These are phyloP conservation scores for Solanum acaule DNA, from an alignment of 257 asterid species.

Conservation along the genomic window DNA sequence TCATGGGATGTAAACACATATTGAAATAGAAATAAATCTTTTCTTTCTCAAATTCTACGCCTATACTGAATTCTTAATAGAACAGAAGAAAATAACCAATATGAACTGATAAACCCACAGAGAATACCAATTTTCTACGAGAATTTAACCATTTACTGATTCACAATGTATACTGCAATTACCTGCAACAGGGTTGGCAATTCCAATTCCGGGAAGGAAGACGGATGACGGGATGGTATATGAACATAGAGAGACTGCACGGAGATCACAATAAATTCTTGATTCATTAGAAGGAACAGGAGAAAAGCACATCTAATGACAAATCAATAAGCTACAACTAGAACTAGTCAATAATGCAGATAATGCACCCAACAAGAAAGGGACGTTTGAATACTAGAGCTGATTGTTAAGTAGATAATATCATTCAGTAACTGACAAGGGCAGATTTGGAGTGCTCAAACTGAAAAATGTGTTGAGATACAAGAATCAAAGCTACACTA, in stretches of 20 bases:
- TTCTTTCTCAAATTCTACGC: background rate
- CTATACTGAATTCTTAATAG: background rate
- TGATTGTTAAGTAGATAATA: background rate
- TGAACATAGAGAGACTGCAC: slow-evolving; percentile 91
- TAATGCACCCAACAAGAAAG: background rate
- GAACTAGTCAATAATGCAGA: background rate
- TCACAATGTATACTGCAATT: background rate
- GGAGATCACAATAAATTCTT: background rate
- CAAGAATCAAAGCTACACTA: background rate
- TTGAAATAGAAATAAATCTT: background rate
- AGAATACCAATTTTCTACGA: background rate
- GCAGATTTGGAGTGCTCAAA: background rate
- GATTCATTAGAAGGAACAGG: background rate
- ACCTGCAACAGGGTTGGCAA: slow-evolving; percentile 96
- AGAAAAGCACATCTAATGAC: background rate
- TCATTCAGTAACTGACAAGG: background rate
- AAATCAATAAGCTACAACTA: background rate
- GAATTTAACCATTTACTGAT: background rate
- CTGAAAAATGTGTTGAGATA: background rate
- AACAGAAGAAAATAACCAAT: background rate
- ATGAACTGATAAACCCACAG: background rate
- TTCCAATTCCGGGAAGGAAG: slow-evolving; percentile 88
- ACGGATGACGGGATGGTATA: slow-evolving; percentile 87
- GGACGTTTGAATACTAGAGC: background rate
- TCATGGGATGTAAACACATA: background rate